These are phyloP conservation scores for Talaromyces adpressus DNA, from an alignment of 495 filamentous ascomycete species.

Conservation along the genomic window DNA sequence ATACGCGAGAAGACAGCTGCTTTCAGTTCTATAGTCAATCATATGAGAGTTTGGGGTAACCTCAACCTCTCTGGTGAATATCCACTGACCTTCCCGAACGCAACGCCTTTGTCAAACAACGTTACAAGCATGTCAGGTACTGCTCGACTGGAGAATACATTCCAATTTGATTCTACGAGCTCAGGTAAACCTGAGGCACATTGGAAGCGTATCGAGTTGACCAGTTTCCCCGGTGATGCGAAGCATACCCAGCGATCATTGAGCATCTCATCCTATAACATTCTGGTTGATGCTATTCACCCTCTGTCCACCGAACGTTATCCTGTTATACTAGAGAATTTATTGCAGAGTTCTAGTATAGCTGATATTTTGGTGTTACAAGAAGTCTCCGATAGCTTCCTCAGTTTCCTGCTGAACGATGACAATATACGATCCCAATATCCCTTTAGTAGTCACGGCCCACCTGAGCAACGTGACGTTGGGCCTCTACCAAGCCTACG, in stretches of 20 bases:
- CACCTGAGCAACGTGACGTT: constrained; percentile 37
- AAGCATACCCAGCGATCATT: constrained; percentile 17
- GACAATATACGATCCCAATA: constrained; percentile 35
- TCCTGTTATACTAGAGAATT: constrained; percentile 36
- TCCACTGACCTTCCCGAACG: background rate
- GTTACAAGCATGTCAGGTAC: background rate
- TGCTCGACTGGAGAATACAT: background rate
- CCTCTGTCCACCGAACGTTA: constrained; percentile 41
- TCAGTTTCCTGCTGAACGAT: constrained; percentile 40
- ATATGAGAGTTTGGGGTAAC: constrained; percentile 2
- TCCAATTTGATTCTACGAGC: background rate
- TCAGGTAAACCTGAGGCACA: background rate
- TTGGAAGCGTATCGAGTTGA: background rate
- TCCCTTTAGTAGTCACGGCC: constrained; percentile 43
- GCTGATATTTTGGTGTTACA: constrained; percentile 48
- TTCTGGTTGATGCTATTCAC: constrained; percentile 44
- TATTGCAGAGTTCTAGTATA: constrained; percentile 25
- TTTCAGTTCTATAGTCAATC: background rate
- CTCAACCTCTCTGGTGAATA: background rate
- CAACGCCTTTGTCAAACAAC: background rate
- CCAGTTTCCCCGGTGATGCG: background rate
- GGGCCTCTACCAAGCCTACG: constrained; percentile 44
- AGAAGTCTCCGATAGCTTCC: constrained; percentile 52
- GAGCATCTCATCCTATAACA: constrained; percentile 46
- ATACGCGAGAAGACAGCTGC: background rate